Base-by-base conservation (phyloP, 1,284 basidiomycete species). In the Irpex sp. region DNA sequence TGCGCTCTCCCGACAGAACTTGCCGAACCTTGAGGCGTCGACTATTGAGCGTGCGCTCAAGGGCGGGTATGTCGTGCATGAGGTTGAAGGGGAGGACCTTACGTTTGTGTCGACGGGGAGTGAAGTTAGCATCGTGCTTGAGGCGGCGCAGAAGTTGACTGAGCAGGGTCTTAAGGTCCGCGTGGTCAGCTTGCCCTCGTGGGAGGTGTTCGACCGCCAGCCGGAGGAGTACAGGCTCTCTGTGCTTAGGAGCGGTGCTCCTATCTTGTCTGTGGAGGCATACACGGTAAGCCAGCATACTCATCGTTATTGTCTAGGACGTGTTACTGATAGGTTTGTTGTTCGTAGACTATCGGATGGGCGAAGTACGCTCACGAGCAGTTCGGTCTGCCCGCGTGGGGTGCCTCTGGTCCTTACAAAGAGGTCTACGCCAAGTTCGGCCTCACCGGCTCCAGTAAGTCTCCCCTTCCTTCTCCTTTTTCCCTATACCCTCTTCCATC, bases 381-480 rank as follows among this genome's bases (percentile, higher is more conserved):
- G 82, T 92, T 84, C 69, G 94, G 94, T 74, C 78, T 96, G 65
- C 75, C 81, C 61, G 83, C 80, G 31, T 96, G 92, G 88, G 95
- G 95, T 75, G 88, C 92, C 37, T 97, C 94, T 51, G 95, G 90
- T 57, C 95, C 95, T 17, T 95, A 93, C 76, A 84, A 86, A 75
- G 84, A 95, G 79, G 90, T 95, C 15, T 97, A 96, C 76, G 90
- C 90, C 78, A 91, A 93, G 78, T 94, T 95, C 72, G 93, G 90
- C 49, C 83, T 96, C 73, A 95, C 93, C 60, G 88, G 87, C n/a
- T 74, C 83, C 56, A 91, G 88, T 90, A 76, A 65, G 86, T 83
- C 51, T 26, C 2, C 26, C 26, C 17, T 33, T 17, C 19, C 35
- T 56, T 63, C 36, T 54, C 58, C 57, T 50, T 7, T 33, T 19